phyloP scores from a whole-genome alignment of 345 rosid genomes.

The Citrus glauca region DNA sequence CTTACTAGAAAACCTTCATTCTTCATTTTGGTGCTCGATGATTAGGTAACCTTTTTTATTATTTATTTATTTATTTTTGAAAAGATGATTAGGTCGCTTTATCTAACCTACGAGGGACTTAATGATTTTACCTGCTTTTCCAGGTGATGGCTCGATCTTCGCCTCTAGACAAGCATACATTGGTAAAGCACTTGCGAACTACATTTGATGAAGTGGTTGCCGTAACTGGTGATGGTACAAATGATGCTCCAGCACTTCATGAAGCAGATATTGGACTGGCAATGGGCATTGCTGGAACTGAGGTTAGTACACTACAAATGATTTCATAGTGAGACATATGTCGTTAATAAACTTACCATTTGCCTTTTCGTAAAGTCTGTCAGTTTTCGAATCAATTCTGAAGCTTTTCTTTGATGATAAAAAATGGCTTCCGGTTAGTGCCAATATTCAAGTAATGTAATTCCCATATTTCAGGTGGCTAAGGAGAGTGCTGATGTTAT shows the following conservation, averaged over 20 bases:
- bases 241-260: conserved; percentile 96
- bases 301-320: conserved; percentile 40
- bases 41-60: not conserved
- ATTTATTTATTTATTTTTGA: too few species aligned
- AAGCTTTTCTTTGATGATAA: not conserved
- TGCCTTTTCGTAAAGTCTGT: not conserved
- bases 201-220: conserved; percentile 88
- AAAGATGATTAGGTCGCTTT: not conserved
- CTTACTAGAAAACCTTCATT: not conserved
- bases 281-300: conserved; percentile 98
- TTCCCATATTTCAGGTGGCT: conserved; percentile 62
- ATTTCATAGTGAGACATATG: not conserved
- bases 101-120: not conserved
- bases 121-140: conserved; percentile 13
- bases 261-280: conserved; percentile 98
- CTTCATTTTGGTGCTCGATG: not conserved
- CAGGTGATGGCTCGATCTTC: conserved; percentile 99
- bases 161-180: conserved; percentile 85
- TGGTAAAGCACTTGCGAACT: conserved; percentile 78
- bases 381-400: not conserved
- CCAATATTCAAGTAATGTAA: conserved; percentile 2
- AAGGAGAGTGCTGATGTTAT: conserved; percentile 98
- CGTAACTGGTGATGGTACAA: conserved; percentile 94
- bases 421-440: not conserved
- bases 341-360: not conserved